Percentiles rank a stretch among this genome's conserved stretches.
phyloP scores from a whole-genome alignment of 768 basidiomycete species.

The Daedaleopsis sinensis region DNA sequence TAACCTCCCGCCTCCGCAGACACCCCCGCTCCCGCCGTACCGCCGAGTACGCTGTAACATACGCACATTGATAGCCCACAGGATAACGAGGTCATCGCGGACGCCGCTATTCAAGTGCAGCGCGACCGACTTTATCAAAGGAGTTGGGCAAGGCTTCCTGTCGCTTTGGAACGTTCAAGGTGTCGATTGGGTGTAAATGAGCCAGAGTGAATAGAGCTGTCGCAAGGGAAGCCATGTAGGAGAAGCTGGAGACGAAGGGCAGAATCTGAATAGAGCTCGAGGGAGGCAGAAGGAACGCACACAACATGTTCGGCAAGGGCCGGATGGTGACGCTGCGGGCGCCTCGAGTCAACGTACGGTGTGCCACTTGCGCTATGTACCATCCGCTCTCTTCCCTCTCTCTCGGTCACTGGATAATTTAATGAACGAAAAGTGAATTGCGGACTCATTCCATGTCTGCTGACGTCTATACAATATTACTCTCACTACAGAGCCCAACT shows the following conservation, averaged over 20 bases:
- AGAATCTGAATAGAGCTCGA: conserved; percentile 47
- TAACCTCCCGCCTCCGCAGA: conserved; percentile 67
- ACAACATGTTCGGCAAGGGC: no score
- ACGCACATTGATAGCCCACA: conserved; percentile 80
- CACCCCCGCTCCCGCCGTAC: conserved; percentile 31
- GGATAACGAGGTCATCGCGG: conserved; percentile 84
- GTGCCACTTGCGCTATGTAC: no score
- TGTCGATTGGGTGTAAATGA: conserved; percentile 44
- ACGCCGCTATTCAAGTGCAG: conserved; percentile 82
- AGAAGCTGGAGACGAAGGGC: conserved; percentile 75
- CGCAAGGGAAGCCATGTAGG: conserved; percentile 57
- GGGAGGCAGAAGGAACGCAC: no score
- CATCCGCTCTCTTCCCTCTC: no score
- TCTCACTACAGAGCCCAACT: no score
- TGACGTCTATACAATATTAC: no score
- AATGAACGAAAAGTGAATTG: no score
- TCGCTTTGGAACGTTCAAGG: conserved; percentile 2
- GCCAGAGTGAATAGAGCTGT: conserved; percentile 73
- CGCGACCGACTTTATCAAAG: conserved; percentile 78
- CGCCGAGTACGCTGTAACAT: conserved; percentile 50
- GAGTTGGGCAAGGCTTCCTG: conserved; percentile 40
- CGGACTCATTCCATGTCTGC: no score
- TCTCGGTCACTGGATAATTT: no score
- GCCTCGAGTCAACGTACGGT: no score
- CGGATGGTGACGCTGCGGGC: no score